Percentiles rank a stretch among this genome's conserved stretches.
These are phyloP conservation scores for Puya raimondii DNA, from an alignment of 176 grass and related monocot genomes.

Conservation along the genomic window DNA sequence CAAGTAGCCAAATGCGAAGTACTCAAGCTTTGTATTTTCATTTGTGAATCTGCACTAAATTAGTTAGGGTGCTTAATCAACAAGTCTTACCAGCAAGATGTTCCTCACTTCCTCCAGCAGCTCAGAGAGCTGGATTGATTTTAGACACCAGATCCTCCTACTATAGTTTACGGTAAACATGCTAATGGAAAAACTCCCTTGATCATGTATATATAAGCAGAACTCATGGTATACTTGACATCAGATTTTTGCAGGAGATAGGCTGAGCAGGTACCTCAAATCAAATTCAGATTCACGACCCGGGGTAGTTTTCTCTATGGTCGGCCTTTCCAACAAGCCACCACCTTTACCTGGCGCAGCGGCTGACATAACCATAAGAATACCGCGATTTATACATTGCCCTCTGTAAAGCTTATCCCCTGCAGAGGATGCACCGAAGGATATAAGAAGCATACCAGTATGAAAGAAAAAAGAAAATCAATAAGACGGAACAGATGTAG, in stretches of 20 bases:
- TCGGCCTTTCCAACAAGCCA: conserved; percentile 77
- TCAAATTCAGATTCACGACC: conserved; percentile 81
- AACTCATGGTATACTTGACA: neutral
- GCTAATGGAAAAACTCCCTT: too few relatives aligned
- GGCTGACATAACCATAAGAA: conserved; percentile 40
- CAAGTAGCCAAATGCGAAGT: neutral
- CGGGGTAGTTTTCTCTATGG: conserved; percentile 70
- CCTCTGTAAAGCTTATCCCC: conserved; percentile 47
- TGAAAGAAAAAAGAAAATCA: neutral
- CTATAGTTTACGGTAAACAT: too few relatives aligned
- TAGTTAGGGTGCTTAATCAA: too few relatives aligned
- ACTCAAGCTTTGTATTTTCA: neutral
- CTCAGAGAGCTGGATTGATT: too few relatives aligned
- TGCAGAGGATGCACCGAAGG: conserved; percentile 29
- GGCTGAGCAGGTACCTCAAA: conserved; percentile 44
- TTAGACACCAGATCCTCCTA: too few relatives aligned
- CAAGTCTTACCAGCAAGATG: too few relatives aligned
- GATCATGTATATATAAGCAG: too few relatives aligned
- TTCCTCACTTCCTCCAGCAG: too few relatives aligned
- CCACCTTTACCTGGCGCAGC: conserved; percentile 81
- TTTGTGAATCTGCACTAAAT: too few relatives aligned
- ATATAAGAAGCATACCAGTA: neutral
- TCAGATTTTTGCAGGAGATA: neutral
- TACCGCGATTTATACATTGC: conserved; percentile 29
- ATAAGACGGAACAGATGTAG: neutral